Conservation (phyloP, 2,329 filamentous ascomycete genomes). For the Penicillium sp. region DNA sequence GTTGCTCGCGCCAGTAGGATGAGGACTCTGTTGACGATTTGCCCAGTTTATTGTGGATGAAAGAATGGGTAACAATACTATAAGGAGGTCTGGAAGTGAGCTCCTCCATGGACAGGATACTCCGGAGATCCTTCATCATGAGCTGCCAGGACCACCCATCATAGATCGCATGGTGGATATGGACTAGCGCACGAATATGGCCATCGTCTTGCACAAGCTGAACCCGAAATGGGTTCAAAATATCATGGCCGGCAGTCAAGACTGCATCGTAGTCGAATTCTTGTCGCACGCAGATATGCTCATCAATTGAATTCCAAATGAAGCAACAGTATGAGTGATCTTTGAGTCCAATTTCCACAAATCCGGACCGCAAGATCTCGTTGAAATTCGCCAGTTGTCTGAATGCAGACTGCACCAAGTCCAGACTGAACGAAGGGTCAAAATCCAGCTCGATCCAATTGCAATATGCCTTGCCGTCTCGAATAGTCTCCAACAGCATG, state of each 20-base stretch:
- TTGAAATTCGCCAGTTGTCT: constrained; percentile 52
- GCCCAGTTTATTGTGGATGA: constrained; percentile 31
- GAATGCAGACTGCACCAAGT: constrained; percentile 51
- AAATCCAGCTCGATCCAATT: constrained; percentile 71
- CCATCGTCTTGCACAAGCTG: constrained; percentile 46
- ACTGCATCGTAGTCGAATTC: constrained; percentile 41
- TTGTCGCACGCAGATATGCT: constrained; percentile 45
- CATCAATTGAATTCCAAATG: constrained; percentile 55
- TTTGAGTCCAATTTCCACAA: constrained; percentile 50
- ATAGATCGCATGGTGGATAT: constrained; percentile 79
- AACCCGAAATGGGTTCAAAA: constrained; percentile 61
- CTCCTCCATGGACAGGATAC: constrained; percentile 43
- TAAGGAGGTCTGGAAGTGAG: constrained; percentile 55
- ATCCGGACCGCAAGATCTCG: constrained; percentile 70
- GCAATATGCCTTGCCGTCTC: constrained; percentile 62
- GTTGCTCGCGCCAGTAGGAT: constrained; percentile 66
- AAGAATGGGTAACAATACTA: constrained; percentile 53
- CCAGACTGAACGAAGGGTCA: constrained; percentile 31
- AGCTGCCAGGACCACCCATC: constrained; percentile 92
- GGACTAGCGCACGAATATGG: constrained; percentile 42
- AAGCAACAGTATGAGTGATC: constrained; percentile 58
- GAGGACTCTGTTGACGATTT: constrained; percentile 44
- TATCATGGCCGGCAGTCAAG: constrained; percentile 31
- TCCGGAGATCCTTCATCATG: constrained; percentile 62
- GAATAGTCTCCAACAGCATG: constrained; percentile 73